Conservation (phyloP, 805 yeast species). For the Teunomyces lycoperdinae region DNA sequence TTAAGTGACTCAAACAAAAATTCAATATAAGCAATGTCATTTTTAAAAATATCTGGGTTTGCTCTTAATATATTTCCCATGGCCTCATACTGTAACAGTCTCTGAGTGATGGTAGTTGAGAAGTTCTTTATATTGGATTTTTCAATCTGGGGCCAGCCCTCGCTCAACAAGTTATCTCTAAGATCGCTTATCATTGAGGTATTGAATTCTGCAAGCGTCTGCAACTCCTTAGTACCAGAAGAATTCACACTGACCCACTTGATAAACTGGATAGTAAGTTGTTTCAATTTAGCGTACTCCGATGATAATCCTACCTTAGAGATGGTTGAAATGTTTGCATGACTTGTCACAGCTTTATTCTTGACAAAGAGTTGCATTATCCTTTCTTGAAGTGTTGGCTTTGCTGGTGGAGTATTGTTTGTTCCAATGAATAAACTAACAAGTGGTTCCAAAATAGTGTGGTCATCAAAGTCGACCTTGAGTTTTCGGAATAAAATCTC, state of each 20-base stretch:
- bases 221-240: slow-evolving; percentile 3
- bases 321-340: slow-evolving; percentile 43
- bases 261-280: slow-evolving; percentile 59
- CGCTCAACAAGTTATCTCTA: slow-evolving; percentile 49
- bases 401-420: slow-evolving; percentile 48
- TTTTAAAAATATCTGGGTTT: slow-evolving; percentile 37
- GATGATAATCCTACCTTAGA: slow-evolving; percentile 62
- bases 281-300: slow-evolving; percentile 49
- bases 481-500: slow-evolving; percentile 49
- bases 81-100: slow-evolving; percentile 74
- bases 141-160: slow-evolving; percentile 59
- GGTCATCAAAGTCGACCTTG: slow-evolving; percentile 51
- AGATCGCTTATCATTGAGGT: slow-evolving; percentile 50
- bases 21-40: slow-evolving; percentile 51
- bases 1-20: slow-evolving; percentile 71
- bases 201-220: slow-evolving; percentile 28
- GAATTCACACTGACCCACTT: slow-evolving; percentile 49
- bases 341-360: slow-evolving; percentile 50
- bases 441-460: slow-evolving; percentile 40
- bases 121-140: slow-evolving; percentile 33
- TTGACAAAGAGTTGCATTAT: slow-evolving; percentile 49
- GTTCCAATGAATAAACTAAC: slow-evolving; percentile 53
- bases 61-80: slow-evolving; percentile 62
- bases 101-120: slow-evolving; percentile 37
- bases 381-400: slow-evolving; percentile 51